A percentile compares a stretch with the other conserved stretches of the same genome.
Evolutionary conservation across 116 monocot species (phyloP).

Genomic region (Zostera marina): DNA sequence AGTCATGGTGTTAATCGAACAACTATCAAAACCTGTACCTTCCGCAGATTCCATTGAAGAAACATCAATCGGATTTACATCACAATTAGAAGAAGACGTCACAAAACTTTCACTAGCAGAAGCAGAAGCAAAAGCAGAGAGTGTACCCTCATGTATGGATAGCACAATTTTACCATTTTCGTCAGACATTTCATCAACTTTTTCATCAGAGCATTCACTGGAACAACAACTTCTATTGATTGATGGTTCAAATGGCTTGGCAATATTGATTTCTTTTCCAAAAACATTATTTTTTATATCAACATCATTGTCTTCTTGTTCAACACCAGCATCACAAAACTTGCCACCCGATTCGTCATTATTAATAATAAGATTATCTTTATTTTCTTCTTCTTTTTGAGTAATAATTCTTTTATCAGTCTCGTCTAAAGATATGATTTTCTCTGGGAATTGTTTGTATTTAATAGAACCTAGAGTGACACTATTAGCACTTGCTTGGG

Average conservation of each 20-base stretch:
- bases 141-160: neutral
- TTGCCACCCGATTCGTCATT: conserved; percentile 5
- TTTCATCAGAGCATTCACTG: conserved; percentile 1
- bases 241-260: neutral
- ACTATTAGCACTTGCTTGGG: conserved; percentile 4
- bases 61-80: neutral
- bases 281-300: neutral
- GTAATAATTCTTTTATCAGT: conserved; percentile 3
- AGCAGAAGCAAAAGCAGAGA: no score
- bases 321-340: neutral
- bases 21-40: neutral
- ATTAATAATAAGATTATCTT: conserved; percentile 4
- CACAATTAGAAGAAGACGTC: neutral
- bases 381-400: conserved; percentile 1
- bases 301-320: no score
- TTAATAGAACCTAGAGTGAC: neutral
- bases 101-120: neutral
- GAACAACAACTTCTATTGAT: neutral
- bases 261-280: conserved; percentile 2
- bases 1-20: conserved; percentile 1
- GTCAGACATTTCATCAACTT: neutral
- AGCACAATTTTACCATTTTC: neutral
- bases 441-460: conserved; percentile 2
- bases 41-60: neutral
- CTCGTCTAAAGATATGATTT: neutral